Percentiles rank a stretch among this genome's conserved stretches.
These are phyloP conservation scores for Cladosporium oxysporum DNA, from an alignment of 2,329 filamentous ascomycete species.

Conservation along the genomic window DNA sequence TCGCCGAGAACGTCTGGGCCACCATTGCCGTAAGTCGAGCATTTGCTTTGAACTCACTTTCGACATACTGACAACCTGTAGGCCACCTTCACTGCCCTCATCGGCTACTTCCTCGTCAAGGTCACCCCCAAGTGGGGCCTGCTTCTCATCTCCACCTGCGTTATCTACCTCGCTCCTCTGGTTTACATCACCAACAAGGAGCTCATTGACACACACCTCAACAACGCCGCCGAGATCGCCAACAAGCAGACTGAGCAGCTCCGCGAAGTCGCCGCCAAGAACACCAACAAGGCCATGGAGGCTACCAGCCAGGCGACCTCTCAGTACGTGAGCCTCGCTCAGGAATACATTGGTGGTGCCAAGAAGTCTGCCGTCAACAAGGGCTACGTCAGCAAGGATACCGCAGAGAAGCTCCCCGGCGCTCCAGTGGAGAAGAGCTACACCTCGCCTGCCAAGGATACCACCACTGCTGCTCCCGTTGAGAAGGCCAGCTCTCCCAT, in stretches of 20 bases:
- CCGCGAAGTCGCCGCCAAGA: conserved; percentile 61
- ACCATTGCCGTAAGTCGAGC: conserved; percentile 57
- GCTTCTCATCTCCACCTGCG: conserved; percentile 56
- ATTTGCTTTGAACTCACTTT: not conserved
- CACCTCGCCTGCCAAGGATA: conserved; percentile 13
- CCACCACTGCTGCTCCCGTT: conserved; percentile 6
- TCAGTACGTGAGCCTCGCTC: conserved; percentile 62
- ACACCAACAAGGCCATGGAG: conserved; percentile 59
- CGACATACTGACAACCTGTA: conserved; percentile 36
- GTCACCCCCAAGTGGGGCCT: conserved; percentile 67
- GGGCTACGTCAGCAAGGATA: conserved; percentile 38
- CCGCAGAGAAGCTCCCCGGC: conserved; percentile 30
- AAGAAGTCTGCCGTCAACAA: conserved; percentile 40
- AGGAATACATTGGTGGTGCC: conserved; percentile 52
- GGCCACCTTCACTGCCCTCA: conserved; percentile 61
- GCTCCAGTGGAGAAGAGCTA: conserved; percentile 24
- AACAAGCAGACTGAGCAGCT: conserved; percentile 61
- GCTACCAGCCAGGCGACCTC: conserved; percentile 60
- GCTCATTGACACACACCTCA: conserved; percentile 61
- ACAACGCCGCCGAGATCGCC: conserved; percentile 55
- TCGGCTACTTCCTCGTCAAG: conserved; percentile 66
- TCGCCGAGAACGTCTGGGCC: conserved; percentile 64
- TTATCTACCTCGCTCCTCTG: conserved; percentile 61
- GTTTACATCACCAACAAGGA: conserved; percentile 67
- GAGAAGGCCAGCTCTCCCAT: not conserved